phyloP scores from a whole-genome alignment of 805 yeast species.

The Wickerhamomyces mucosus region DNA sequence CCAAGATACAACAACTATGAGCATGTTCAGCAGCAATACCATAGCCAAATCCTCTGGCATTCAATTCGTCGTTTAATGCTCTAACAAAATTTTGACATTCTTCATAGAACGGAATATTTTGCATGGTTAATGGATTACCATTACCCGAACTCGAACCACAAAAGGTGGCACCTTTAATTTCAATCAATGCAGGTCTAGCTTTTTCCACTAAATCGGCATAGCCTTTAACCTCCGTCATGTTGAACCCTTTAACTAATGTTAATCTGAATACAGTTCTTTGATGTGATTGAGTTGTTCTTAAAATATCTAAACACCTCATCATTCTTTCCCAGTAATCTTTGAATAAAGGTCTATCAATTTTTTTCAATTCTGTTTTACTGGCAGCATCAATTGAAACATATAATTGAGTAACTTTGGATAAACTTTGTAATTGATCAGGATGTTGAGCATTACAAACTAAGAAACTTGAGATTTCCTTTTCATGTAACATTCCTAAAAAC shows the following conservation, averaged over 20 bases:
- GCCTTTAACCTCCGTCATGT: constrained; percentile 68
- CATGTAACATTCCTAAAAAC: constrained; percentile 74
- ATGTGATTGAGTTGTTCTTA: constrained; percentile 60
- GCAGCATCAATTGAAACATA: constrained; percentile 93
- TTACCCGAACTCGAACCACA: constrained; percentile 83
- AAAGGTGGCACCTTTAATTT: constrained; percentile 90
- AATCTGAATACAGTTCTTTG: constrained; percentile 89
- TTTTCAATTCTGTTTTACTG: constrained; percentile 69
- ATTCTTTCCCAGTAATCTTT: constrained; percentile 91
- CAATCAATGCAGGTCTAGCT: constrained; percentile 81
- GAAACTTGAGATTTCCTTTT: constrained; percentile 71
- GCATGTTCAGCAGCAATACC: constrained; percentile 93
- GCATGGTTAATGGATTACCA: constrained; percentile 89
- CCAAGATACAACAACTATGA: constrained; percentile 83
- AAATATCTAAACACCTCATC: constrained; percentile 68
- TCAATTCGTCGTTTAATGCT: constrained; percentile 49
- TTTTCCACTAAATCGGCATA: constrained; percentile 81
- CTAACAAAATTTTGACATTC: constrained; percentile 76
- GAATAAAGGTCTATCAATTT: constrained; percentile 81
- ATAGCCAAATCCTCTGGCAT: constrained; percentile 58
- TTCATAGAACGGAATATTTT: constrained; percentile 88
- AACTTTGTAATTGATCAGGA: constrained; percentile 66
- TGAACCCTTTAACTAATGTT: constrained; percentile 88
- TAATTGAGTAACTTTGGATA: constrained; percentile 77
- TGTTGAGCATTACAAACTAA: constrained; percentile 95